phyloP scores from a whole-genome alignment of 441 rosid genomes.

The Corymbia calophylla region DNA sequence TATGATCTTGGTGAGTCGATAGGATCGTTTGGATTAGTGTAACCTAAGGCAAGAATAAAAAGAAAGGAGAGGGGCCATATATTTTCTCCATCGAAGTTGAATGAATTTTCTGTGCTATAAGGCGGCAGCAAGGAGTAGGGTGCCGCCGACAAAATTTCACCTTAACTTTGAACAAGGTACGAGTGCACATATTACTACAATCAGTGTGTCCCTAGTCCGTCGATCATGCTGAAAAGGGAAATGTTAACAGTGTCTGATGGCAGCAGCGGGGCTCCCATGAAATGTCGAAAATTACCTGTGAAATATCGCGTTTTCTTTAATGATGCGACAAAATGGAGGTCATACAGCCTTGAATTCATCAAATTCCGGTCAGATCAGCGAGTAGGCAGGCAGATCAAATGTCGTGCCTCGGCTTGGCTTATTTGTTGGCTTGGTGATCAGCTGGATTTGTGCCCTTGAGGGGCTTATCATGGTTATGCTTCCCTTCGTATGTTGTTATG shows the following conservation, averaged over 20 bases:
- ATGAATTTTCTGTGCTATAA: not conserved
- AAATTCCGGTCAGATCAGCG: not conserved
- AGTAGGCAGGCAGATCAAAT: not conserved
- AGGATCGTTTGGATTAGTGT: not conserved
- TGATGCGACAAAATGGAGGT: not conserved
- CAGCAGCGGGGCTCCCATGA: not conserved
- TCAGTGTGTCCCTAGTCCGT: not conserved
- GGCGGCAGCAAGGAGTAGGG: not conserved
- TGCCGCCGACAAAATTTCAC: not conserved
- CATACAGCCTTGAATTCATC: not conserved
- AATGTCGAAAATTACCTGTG: not conserved
- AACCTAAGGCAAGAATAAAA: not conserved
- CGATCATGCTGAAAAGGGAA: not conserved
- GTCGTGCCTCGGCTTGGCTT: not conserved
- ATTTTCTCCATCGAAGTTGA: not conserved
- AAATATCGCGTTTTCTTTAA: not conserved
- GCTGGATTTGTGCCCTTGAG: conserved; percentile 15
- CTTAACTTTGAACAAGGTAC: not conserved
- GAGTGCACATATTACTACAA: not conserved
- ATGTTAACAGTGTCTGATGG: not conserved
- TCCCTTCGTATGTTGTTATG: conserved; percentile 89
- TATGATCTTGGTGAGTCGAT: not conserved
- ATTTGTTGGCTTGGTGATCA: not conserved
- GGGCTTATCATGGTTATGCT: conserved; percentile 86
- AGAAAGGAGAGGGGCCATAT: accelerated